phyloP scores from a whole-genome alignment of 257 asterid genomes.

The Gentiana macrophylla region DNA sequence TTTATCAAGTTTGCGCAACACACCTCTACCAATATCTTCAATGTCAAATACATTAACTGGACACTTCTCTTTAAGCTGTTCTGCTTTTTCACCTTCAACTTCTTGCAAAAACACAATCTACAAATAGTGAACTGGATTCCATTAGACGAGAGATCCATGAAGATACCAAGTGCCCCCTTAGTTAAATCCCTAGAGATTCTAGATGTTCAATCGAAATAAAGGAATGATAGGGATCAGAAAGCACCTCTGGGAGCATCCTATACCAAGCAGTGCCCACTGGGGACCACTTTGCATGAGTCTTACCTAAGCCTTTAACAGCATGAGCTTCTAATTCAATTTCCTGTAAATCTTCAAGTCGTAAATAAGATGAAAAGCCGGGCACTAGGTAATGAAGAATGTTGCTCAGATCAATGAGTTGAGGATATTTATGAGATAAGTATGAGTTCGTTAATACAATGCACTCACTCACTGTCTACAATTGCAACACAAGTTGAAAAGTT shows the following conservation, averaged over 20 bases:
- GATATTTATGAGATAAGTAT: not conserved
- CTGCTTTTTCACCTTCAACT: conserved; percentile 63
- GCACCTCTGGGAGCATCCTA: conserved; percentile 98
- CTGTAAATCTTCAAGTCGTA: conserved; percentile 23
- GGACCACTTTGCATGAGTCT: conserved; percentile 98
- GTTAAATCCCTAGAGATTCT: not conserved
- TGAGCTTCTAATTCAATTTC: conserved; percentile 97
- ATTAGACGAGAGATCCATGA: not conserved
- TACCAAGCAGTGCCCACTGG: conserved; percentile 99
- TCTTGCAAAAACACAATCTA: conserved; percentile 72
- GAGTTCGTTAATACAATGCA: not conserved
- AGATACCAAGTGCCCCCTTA: not conserved
- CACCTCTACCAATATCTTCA: conserved; percentile 77
- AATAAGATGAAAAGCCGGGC: not conserved
- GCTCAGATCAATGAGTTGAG: not conserved
- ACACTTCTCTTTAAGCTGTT: conserved; percentile 73
- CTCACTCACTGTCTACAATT: not conserved
- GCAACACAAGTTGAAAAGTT: conserved; percentile 9
- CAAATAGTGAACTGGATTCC: not conserved
- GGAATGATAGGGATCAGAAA: not conserved
- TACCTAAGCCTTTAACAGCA: conserved; percentile 93
- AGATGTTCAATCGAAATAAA: not conserved
- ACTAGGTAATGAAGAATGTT: not conserved
- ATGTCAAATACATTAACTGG: conserved; percentile 85
- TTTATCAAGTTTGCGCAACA: conserved; percentile 7